These are phyloP conservation scores for Aspergillus tamarii DNA, from an alignment of 2,329 filamentous ascomycete species.

Conservation along the genomic window DNA sequence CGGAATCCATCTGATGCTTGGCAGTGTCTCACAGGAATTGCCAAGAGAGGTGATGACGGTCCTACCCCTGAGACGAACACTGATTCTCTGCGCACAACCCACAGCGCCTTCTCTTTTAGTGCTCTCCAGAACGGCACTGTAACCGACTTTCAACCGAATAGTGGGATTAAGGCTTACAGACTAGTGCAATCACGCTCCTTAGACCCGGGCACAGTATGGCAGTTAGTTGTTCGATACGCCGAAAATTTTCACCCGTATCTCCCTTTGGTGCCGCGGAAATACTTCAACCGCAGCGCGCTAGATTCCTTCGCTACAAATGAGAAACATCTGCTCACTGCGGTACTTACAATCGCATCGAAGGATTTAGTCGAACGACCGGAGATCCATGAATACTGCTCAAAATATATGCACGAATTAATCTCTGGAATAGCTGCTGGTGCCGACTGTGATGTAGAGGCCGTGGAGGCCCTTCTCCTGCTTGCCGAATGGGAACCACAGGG, in stretches of 20 bases:
- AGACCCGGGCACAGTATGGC: slow-evolving; percentile 55
- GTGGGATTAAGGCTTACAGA: slow-evolving; percentile 46
- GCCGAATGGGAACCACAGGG: slow-evolving; percentile 75
- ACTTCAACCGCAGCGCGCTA: slow-evolving; percentile 59
- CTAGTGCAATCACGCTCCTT: slow-evolving; percentile 49
- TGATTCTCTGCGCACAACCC: slow-evolving; percentile 27
- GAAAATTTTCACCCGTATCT: slow-evolving; percentile 72
- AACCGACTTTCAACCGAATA: slow-evolving; percentile 30
- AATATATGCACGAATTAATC: slow-evolving; percentile 71
- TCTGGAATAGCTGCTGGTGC: slow-evolving; percentile 68
- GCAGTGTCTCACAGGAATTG: slow-evolving; percentile 52
- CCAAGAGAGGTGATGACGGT: slow-evolving; percentile 39
- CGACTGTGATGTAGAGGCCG: slow-evolving; percentile 69
- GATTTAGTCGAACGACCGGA: slow-evolving; percentile 67
- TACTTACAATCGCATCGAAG: slow-evolving; percentile 72
- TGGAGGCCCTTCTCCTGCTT: slow-evolving; percentile 69
- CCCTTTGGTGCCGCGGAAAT: slow-evolving; percentile 65
- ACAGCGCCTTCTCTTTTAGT: slow-evolving; percentile 29
- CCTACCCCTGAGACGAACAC: slow-evolving; percentile 24
- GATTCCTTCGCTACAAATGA: slow-evolving; percentile 63
- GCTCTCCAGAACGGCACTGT: slow-evolving; percentile 30
- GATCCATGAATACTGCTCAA: slow-evolving; percentile 67
- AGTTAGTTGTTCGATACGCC: slow-evolving; percentile 62
- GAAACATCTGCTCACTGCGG: slow-evolving; percentile 69
- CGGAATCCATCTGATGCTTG: slow-evolving; percentile 53